Conservation (phyloP, 208 protist genomes). For the Crithidia bombi region DNA sequence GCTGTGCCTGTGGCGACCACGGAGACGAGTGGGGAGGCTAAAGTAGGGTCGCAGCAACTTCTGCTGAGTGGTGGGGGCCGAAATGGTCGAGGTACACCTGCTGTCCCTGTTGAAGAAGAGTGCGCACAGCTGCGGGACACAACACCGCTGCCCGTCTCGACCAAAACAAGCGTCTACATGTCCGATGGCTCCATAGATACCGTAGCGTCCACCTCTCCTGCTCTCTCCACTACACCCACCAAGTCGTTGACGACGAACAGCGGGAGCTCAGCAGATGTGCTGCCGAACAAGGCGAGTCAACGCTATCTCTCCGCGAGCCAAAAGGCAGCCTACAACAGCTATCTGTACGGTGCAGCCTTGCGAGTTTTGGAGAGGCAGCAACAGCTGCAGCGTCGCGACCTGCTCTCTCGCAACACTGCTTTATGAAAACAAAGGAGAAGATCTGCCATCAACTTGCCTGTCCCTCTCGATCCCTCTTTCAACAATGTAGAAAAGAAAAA, state of each 20-base stretch:
- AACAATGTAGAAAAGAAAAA: no score
- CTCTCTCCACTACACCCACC: background rate
- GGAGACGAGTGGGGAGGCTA: background rate
- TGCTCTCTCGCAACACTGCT: no score
- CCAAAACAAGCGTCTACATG: background rate
- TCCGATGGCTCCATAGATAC: background rate
- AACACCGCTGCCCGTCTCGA: background rate
- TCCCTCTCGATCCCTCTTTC: no score
- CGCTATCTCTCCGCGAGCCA: conserved; percentile 39
- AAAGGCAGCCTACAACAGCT: conserved; percentile 47
- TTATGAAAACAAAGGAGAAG: no score
- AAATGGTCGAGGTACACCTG: background rate
- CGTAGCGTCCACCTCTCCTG: background rate
- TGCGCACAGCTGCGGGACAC: background rate
- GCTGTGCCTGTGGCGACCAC: background rate
- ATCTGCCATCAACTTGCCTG: no score
- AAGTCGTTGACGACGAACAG: conserved; percentile 17
- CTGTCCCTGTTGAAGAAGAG: background rate
- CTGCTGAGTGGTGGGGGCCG: conserved; percentile 9
- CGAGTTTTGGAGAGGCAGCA: conserved; percentile 31
- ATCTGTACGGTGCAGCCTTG: conserved; percentile 52
- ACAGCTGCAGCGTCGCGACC: background rate
- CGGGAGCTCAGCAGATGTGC: background rate
- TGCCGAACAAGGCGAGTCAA: background rate
- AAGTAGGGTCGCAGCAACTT: background rate